Evolutionary conservation across 2,329 filamentous ascomycete species (phyloP).

Genomic region (Cordyceps farinosa): DNA sequence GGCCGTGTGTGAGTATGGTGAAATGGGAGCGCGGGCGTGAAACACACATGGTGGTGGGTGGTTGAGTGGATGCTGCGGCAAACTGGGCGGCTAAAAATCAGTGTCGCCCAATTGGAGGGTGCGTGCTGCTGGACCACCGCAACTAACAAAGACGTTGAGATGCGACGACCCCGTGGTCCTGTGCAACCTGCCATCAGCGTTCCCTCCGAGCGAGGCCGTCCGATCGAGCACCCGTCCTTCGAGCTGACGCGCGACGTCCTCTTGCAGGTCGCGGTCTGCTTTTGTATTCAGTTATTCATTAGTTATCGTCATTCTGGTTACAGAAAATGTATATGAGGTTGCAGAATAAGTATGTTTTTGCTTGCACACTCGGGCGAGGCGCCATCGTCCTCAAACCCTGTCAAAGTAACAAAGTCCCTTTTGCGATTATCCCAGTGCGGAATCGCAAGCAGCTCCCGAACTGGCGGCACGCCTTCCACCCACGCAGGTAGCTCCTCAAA

Average conservation of each 20-base stretch:
- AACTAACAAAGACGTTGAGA: background rate
- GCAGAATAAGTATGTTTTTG: conserved; percentile 22
- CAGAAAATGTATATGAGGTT: conserved; percentile 21
- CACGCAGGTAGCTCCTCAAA: conserved; percentile 19
- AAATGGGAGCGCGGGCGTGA: background rate
- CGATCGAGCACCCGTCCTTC: background rate
- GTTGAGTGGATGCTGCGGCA: background rate
- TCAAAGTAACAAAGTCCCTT: conserved; percentile 19
- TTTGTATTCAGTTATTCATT: conserved; percentile 8
- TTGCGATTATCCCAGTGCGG: conserved; percentile 20
- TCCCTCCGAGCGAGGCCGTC: background rate
- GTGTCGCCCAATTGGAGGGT: background rate
- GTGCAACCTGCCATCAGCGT: background rate
- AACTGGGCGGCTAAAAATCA: background rate
- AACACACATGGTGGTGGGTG: background rate
- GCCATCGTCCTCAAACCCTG: conserved; percentile 9
- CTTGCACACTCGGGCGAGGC: conserved; percentile 16
- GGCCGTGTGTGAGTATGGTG: background rate
- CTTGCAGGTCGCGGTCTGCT: conserved; percentile 1
- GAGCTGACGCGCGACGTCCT: background rate
- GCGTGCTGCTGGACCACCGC: background rate
- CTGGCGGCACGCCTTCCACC: conserved; percentile 17
- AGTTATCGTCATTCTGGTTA: conserved; percentile 4
- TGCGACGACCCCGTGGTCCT: background rate
- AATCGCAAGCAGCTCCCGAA: conserved; percentile 17